These are phyloP conservation scores for Mucor irregularis DNA, from an alignment of 371 early-diverging fungal species.

Conservation along the genomic window DNA sequence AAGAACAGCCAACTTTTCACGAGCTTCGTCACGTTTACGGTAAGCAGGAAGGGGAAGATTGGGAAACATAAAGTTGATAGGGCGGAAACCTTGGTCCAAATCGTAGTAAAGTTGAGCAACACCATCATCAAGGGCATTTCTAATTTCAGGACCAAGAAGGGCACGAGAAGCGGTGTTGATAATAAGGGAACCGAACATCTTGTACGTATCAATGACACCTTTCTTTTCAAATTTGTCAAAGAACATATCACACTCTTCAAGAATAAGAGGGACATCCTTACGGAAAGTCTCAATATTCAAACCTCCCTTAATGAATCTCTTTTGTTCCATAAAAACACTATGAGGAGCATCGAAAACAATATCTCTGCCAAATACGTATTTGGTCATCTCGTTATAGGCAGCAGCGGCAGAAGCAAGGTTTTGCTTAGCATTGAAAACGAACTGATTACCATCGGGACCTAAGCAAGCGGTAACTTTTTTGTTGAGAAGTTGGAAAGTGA, in stretches of 20 bases:
- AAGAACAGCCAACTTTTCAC: conserved; percentile 76
- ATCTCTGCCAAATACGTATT: conserved; percentile 93
- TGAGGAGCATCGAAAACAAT: conserved; percentile 96
- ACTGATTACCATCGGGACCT: conserved; percentile 95
- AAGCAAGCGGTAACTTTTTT: conserved; percentile 87
- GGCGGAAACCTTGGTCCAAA: conserved; percentile 92
- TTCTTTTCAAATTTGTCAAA: conserved; percentile 44
- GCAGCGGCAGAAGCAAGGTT: conserved; percentile 90
- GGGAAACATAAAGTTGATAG: conserved; percentile 84
- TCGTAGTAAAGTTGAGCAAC: conserved; percentile 90
- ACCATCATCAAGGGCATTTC: conserved; percentile 73
- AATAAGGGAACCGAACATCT: conserved; percentile 86
- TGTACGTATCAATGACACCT: conserved; percentile 63
- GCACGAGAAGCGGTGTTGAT: conserved; percentile 94
- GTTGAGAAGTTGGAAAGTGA: conserved; percentile 92
- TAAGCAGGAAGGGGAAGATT: conserved; percentile 50
- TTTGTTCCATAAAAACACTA: conserved; percentile 94
- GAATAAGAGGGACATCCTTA: conserved; percentile 84
- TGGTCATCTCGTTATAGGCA: conserved; percentile 91
- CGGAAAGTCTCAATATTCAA: conserved; percentile 84
- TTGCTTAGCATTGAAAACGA: conserved; percentile 91
- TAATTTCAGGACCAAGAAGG: conserved; percentile 92
- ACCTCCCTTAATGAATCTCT: conserved; percentile 93
- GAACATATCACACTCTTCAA: conserved; percentile 79
- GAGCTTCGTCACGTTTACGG: conserved; percentile 84